Base-by-base conservation (phyloP, 2,329 filamentous ascomycete species). In the Trichoderma breve region DNA sequence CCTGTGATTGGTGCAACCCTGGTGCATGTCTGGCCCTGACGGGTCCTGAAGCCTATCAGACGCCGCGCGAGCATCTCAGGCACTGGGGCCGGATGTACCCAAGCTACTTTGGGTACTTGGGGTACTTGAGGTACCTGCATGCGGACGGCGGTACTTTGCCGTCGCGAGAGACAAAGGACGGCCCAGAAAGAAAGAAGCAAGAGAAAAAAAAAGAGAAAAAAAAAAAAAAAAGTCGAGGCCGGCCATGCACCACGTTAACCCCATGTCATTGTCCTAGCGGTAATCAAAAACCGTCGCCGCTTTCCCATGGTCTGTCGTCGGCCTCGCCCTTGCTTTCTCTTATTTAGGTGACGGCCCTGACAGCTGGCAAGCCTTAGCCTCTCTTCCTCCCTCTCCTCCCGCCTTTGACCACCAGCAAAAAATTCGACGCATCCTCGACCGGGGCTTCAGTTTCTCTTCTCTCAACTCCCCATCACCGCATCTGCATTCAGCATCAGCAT, bases 271-370 rank as follows among this genome's bases (percentile, higher is more conserved):
- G n/a, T 47, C 39, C 43, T 36, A 26, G 68, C 60, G 51, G 70
- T 69, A 69, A 62, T 68, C 39, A 72, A 72, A 70, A 65, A 70
- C 60, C 57, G 67, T 72, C 60, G 67, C 71, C 64, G 64, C 67
- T 72, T 72, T 70, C 71, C 71, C 71, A 72, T 70, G 55, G 34
- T 58, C 66, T 61, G 47, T 64, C 68, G 68, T 72, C 60, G 66
- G 71, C 66, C 71, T 72, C 71, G 71, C 71, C 71, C 71, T 72
- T 72, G 71, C 71, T 72, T 57, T 58, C 61, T 70, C 58, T 72
- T 72, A 72, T 70, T 70, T 72, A 72, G 71, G 65, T 68, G 70
- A 72, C 70, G 34, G 63, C 53, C 70, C 70, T 72, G 70, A 66
- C 63, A 72, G 58, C 70, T 68, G 70, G 57, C 65, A 61, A 43